These are phyloP conservation scores for Coemansia sp. DNA, from an alignment of 192 early-diverging fungal species.

Conservation along the genomic window DNA sequence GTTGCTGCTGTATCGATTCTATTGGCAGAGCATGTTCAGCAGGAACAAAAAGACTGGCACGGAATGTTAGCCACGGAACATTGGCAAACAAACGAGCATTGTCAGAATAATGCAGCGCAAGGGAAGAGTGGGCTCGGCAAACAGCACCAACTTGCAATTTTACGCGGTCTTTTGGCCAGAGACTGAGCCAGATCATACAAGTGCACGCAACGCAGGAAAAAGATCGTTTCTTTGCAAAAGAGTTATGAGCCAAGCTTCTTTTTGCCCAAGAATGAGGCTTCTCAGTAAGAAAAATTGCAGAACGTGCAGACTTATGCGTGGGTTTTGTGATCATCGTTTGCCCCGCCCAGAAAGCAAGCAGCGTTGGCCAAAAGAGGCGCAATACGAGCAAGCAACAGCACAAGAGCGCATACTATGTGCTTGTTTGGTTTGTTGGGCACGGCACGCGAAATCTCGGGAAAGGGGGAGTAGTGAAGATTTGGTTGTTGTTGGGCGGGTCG, in stretches of 20 bases:
- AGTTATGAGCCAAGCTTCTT: background rate
- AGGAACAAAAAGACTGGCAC: slow-evolving; percentile 3
- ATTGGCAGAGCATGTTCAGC: background rate
- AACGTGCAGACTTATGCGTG: slow-evolving; percentile 5
- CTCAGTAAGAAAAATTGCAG: background rate
- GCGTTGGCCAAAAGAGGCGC: background rate
- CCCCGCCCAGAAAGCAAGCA: background rate
- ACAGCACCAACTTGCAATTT: no score
- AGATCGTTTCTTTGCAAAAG: background rate
- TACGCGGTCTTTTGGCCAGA: background rate
- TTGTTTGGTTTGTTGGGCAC: slow-evolving; percentile 1
- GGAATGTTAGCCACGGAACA: slow-evolving; percentile 4
- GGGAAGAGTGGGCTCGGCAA: no score
- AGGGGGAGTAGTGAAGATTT: background rate
- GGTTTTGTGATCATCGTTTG: slow-evolving; percentile 8
- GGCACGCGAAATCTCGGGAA: slow-evolving; percentile 1
- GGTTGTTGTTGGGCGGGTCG: background rate
- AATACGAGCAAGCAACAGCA: background rate
- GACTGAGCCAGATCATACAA: background rate
- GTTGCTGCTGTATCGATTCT: background rate
- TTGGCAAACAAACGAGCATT: background rate
- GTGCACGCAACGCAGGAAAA: background rate
- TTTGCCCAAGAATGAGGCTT: slow-evolving; percentile 6
- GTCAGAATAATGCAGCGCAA: no score
- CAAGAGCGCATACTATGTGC: slow-evolving; percentile 5